phyloP scores from a whole-genome alignment of 345 rosid genomes.

The Populus davidiana region DNA sequence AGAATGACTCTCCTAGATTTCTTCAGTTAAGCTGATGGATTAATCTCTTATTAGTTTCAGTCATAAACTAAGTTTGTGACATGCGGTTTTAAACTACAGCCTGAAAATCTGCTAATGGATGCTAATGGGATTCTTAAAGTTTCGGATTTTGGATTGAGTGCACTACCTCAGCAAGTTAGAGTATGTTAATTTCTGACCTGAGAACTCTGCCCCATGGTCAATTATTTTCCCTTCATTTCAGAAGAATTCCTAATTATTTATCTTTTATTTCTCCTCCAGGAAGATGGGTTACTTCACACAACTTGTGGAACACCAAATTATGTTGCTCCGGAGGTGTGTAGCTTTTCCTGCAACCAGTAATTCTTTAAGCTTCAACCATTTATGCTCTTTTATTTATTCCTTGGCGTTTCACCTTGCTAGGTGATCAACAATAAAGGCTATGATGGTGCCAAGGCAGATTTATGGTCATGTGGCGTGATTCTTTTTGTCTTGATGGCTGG shows the following conservation, averaged over 20 bases:
- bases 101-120: slow-evolving; percentile 93
- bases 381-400: slow-evolving; percentile 11
- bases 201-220: background rate
- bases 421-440: slow-evolving; percentile 96
- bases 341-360: slow-evolving; percentile 13
- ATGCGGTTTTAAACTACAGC: slow-evolving; percentile 52
- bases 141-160: slow-evolving; percentile 98
- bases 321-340: slow-evolving; percentile 98
- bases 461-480: slow-evolving; percentile 99
- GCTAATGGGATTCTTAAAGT: slow-evolving; percentile 79
- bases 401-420: slow-evolving; percentile 33
- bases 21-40: background rate
- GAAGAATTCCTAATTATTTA: slow-evolving; percentile 13
- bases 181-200: slow-evolving; percentile 42
- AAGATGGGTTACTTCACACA: slow-evolving; percentile 96
- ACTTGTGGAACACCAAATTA: slow-evolving; percentile 99
- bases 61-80: background rate
- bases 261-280: slow-evolving; percentile 42
- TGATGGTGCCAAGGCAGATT: slow-evolving; percentile 94
- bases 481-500: slow-evolving; percentile 98
- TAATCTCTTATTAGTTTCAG: background rate
- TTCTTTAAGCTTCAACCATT: background rate
- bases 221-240: background rate
- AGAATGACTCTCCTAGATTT: background rate
- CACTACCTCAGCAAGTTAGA: slow-evolving; percentile 97